A percentile compares a stretch with the other conserved stretches of the same genome.
These are phyloP conservation scores for Glaciozyma martinii DNA, from an alignment of 768 basidiomycete genomes.

Conservation along the genomic window DNA sequence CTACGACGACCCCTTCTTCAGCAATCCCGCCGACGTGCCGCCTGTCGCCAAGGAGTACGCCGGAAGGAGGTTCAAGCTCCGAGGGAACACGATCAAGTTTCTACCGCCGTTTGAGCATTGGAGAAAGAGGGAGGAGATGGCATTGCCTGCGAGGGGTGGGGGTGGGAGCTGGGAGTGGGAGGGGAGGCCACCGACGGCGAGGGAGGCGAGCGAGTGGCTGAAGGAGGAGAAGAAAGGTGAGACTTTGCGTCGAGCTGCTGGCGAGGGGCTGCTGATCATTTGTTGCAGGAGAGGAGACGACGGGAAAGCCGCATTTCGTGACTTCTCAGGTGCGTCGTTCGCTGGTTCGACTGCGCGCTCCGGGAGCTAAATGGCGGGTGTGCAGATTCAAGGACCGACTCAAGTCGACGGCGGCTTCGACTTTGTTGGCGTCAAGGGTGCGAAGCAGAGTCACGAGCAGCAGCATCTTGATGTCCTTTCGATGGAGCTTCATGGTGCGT, in stretches of 20 bases:
- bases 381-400: conserved; percentile 63
- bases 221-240: neutral
- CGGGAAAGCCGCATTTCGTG: neutral
- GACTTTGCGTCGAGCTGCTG: neutral
- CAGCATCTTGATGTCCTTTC: conserved; percentile 71
- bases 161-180: conserved; percentile 25
- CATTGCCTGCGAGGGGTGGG: neutral
- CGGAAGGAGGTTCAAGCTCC: conserved; percentile 63
- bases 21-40: conserved; percentile 60
- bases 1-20: conserved; percentile 75
- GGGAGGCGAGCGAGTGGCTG: conserved; percentile 10
- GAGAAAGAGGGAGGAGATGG: neutral
- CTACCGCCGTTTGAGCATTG: conserved; percentile 52
- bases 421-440: conserved; percentile 46
- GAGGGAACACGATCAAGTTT: conserved; percentile 52
- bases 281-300: neutral
- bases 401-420: conserved; percentile 66
- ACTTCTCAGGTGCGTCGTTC: neutral
- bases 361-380: neutral
- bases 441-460: conserved; percentile 45
- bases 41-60: conserved; percentile 64
- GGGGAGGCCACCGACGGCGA: conserved; percentile 12
- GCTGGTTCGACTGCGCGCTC: neutral
- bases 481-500: conserved; percentile 74
- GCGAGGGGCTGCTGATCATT: neutral